Base-by-base conservation (phyloP, 176 grass and related monocot genomes). In the Juncus effusus region DNA sequence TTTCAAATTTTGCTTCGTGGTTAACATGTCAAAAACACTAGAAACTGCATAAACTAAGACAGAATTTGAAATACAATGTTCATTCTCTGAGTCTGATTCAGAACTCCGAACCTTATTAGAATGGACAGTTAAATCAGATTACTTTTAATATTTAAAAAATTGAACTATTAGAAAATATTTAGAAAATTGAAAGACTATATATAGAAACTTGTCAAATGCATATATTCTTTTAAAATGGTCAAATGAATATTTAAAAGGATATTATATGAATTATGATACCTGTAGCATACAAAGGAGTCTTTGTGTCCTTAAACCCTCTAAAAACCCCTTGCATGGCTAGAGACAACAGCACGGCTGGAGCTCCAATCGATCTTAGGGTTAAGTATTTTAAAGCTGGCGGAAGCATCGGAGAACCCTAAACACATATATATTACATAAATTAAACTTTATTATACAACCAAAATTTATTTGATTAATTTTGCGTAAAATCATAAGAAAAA, bases 221-320 rank as follows among this genome's bases (percentile, higher is more conserved):
- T 28, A 28, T 28, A 28, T 28, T 28, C 19, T 28, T 28, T 28
- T 28, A 28, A 28, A 28, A 28, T 28, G 19, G 19, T 28, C 19
- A 28, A 28, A 28, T 28, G 19, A 28, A 28, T 28, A 28, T 28
- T 28, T 28, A 28, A 28, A 28, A 28, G 42, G 38, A 10, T 54
- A 45, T 68, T 67, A 55, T 77, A 49, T n/a, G 44, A 28, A 28
- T 28, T 54, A 66, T 71, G 13, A 76, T 86, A 96, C 93, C 93
- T 66, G 82, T 84, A 54, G 79, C 90, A 86, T 89, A 70, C 16
- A 96, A 69, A 2, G 93, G 88, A 74, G 88, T 96, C 74, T 86
- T 79, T 15, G 93, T 96, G 71, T 96, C 93, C 80, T 91, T 91
- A 60, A 96, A 86, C 73, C 93, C 93, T 73, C 93, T 81, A 60